Conservation (phyloP, 805 yeast genomes). For the Schwanniomyces pseudopolymorphus region DNA sequence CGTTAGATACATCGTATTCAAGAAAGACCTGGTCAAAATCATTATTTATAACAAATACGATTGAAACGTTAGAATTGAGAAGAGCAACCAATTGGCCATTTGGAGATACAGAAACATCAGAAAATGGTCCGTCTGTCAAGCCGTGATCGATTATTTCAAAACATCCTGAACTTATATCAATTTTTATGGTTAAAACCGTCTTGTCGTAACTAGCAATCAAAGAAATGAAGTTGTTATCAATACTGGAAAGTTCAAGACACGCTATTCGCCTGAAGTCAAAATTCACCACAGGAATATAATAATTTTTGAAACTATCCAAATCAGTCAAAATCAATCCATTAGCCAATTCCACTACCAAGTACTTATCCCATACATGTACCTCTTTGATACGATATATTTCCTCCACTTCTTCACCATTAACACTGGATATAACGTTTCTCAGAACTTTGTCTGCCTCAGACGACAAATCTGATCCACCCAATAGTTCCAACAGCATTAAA, state of each 20-base stretch:
- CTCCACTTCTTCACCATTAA: conserved; percentile 32
- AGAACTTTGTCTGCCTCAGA: conserved; percentile 11
- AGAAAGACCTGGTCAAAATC: conserved; percentile 45
- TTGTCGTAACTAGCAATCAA: conserved; percentile 24
- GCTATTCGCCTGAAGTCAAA: conserved; percentile 20
- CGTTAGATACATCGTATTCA: conserved; percentile 44
- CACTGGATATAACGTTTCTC: conserved; percentile 23
- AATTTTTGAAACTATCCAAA: conserved; percentile 40
- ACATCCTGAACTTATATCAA: conserved; percentile 19
- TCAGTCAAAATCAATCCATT: conserved; percentile 33
- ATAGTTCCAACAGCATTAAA: conserved; percentile 15
- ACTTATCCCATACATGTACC: conserved; percentile 36
- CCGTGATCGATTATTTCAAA: conserved; percentile 35
- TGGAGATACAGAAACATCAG: conserved; percentile 47
- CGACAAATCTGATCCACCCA: conserved; percentile 26
- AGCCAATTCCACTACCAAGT: conserved; percentile 43
- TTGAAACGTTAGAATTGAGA: conserved; percentile 34
- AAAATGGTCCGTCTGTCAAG: conserved; percentile 51
- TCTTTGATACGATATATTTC: conserved; percentile 25
- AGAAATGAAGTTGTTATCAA: conserved; percentile 13
- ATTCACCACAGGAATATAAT: conserved; percentile 31
- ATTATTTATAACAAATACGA: conserved; percentile 50
- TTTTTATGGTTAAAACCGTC: conserved; percentile 25
- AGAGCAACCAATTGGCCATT: conserved; percentile 56
- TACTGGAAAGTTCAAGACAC: conserved; percentile 12